phyloP scores from a whole-genome alignment of 208 protist genomes.

The Naegleria gruberi region DNA sequence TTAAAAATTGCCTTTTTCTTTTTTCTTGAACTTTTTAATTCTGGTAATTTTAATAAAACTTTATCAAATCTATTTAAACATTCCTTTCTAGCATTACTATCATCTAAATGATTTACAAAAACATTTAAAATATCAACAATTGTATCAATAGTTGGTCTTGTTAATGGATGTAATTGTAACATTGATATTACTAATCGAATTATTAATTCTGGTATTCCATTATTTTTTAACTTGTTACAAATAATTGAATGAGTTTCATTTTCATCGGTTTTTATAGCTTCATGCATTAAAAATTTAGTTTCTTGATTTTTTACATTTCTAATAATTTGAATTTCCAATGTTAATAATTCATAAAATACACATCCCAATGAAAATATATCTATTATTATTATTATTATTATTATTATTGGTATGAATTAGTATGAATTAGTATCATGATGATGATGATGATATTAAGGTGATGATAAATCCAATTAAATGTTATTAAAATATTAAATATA shows the following conservation, averaged over 20 bases:
- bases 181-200: background rate
- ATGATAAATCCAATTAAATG: too few species aligned
- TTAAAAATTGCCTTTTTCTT: background rate
- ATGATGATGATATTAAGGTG: too few species aligned
- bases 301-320: background rate
- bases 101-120: background rate
- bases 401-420: too few species aligned
- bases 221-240: background rate
- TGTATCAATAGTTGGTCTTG: background rate
- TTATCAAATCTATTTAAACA: background rate
- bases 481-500: too few species aligned
- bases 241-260: background rate
- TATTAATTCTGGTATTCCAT: background rate
- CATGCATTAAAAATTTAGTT: background rate
- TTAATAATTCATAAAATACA: background rate
- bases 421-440: too few species aligned
- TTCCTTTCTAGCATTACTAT: background rate
- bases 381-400: too few species aligned
- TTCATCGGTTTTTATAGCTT: slow-evolving; percentile 2
- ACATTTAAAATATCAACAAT: background rate
- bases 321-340: background rate
- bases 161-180: background rate
- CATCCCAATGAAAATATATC: background rate
- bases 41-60: background rate
- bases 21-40: background rate